Base-by-base conservation (phyloP, 2,329 filamentous ascomycete species). In the Microdochium bolleyi region DNA sequence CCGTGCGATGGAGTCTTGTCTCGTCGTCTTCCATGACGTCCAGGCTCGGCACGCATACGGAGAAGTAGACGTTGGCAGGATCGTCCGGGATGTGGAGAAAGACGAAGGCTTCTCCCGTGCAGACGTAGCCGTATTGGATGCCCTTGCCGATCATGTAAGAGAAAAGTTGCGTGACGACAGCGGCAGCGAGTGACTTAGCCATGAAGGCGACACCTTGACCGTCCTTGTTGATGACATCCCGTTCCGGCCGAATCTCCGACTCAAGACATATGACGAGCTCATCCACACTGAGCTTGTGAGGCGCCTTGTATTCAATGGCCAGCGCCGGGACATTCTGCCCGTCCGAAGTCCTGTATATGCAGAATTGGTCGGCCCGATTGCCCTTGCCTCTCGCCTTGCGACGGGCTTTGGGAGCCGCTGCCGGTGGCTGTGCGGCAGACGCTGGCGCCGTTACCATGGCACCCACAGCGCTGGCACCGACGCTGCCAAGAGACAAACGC, bases 131-230 rank as follows among this genome's bases (percentile, higher is more conserved):
- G 49, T 68, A 69, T 49, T 59, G 59, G 16, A 68, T 64, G 34
- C 64, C 58, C 49, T 67, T 70, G 32, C 62, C 59, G 3, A 71
- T 56, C 61, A 72, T 72, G 49, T 70, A 70, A 7, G 66, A 70
- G 57, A 72, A 73, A 7, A 73, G 63, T 54, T 72, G 63, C 2
- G 65, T 72, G 7, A 73, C 53, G 22, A 70, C 65, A 24, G 69
- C 68, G 21, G 68, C 61, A 41, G 59, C 53, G 30, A 73, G 67
- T n/a, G 38, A 13, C 54, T 50, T 67, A 0, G 65, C 58, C 9
- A 55, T 49, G 21, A 70, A 70, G 11, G 19, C 48, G 32, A 64
- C 67, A 38, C 53, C 62, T 5, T 68, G 48, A 16, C 62, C 62
- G 4, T 67, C 57, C 52, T 65, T 46, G 54, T 70, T 62, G 53